Base-by-base conservation (phyloP, 345 rosid genomes). In the Abelmoschus esculentus region DNA sequence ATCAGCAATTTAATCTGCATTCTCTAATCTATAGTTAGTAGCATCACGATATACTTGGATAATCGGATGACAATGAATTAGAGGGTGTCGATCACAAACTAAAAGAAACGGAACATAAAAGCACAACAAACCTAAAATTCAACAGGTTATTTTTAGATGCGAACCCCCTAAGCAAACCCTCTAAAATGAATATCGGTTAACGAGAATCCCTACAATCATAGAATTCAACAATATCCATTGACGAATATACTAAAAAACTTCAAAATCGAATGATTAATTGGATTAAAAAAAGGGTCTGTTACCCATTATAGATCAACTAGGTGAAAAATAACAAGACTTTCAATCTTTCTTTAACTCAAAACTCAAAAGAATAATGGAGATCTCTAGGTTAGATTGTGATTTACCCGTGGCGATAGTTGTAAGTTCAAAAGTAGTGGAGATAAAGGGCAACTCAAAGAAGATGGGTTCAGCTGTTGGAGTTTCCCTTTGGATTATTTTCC, bases 221-320 rank as follows among this genome's bases (percentile, higher is more conserved):
- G 31, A n/a, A 66, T 26, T 22, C 60, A 26, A 1, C 56, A 63
- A 64, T 72, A 50, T 76, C 91, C 91, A 86, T 86, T 11, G 72
- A 75, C 67, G 79, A 52, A 19, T 56, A 13, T 28, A 65, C 40
- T 63, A 49, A 15, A 14, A 67, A 75, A 53, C 63, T 70, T 60
- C 44, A 29, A 38, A 60, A 7, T 56, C 13, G 44, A 53, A 7
- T 53, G 57, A 53, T 3, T 36, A 17, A 31, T 59, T 50, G 53
- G 29, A 66, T 74, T 10, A 13, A 64, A 47, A 57, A 65, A 15
- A 0, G 56, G 14, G 69, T n/a, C n/a, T n/a, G 34, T 49, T 26
- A 64, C 65, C 72, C 60, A 19, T 32, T 32, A 31, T 36, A 11
- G 22, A 18, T 29, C 31, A 69, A 56, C 54, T 13, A 54, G 46